These are phyloP conservation scores for Sclerospora graminicola DNA, from an alignment of 352 stramenopile species.

Conservation along the genomic window DNA sequence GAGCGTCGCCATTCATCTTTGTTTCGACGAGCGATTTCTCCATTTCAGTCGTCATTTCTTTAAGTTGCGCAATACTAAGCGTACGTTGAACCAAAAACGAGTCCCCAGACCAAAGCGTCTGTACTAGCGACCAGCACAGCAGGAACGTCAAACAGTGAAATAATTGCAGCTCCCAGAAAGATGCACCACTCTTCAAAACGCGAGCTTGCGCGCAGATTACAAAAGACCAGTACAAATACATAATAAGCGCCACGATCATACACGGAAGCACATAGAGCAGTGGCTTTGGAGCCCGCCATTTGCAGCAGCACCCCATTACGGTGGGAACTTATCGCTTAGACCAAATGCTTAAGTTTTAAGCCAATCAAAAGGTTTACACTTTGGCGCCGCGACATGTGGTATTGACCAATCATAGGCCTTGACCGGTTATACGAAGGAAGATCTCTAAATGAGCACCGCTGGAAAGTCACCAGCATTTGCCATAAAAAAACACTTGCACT, in stretches of 20 bases:
- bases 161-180: constrained; percentile 22
- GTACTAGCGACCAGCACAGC: constrained; percentile 44
- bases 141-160: constrained; percentile 54
- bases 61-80: constrained; percentile 5
- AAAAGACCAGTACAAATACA: constrained; percentile 59
- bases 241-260: constrained; percentile 41
- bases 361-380: constrained; percentile 3
- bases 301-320: constrained; percentile 36
- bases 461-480: no score
- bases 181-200: constrained; percentile 22
- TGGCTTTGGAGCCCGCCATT: constrained; percentile 34
- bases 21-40: constrained; percentile 28
- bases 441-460: no score
- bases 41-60: constrained; percentile 3
- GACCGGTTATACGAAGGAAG: no score
- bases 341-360: background rate
- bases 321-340: no score
- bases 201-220: constrained; percentile 38
- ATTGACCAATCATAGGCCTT: no score
- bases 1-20: constrained; percentile 59
- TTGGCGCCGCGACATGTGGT: no score
- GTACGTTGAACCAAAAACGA: constrained; percentile 38
- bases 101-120: constrained; percentile 42
- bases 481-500: no score
- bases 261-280: constrained; percentile 49